Conservation (phyloP, 768 basidiomycete genomes). For the Phaeolepiota aurea region DNA sequence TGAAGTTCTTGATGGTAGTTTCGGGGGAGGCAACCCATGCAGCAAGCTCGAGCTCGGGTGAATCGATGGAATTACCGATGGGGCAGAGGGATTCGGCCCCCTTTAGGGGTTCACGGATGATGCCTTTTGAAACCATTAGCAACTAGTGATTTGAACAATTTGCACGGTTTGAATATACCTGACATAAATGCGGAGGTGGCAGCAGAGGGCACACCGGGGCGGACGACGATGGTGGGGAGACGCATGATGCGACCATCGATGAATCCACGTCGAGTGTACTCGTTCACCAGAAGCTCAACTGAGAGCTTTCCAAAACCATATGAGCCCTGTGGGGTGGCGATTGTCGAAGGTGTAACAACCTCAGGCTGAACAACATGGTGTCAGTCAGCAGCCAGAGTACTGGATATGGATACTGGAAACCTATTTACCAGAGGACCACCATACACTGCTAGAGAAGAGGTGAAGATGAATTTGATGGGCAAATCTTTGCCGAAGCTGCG, state of each 20-base stretch:
- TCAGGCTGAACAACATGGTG: constrained; percentile 24
- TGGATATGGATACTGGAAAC: too few relatives aligned
- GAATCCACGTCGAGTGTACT: constrained; percentile 49
- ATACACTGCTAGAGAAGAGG: constrained; percentile 52
- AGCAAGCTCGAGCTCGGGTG: constrained; percentile 34
- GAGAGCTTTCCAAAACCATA: constrained; percentile 52
- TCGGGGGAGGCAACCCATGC: constrained; percentile 44
- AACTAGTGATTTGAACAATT: not conserved
- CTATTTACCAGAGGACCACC: constrained; percentile 48
- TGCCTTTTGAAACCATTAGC: constrained; percentile 15
- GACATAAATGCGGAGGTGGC: constrained; percentile 53
- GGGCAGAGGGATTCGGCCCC: constrained; percentile 42
- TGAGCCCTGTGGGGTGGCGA: constrained; percentile 45
- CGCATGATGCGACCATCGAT: constrained; percentile 53
- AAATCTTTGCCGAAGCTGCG: constrained; percentile 17
- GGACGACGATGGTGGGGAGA: constrained; percentile 51
- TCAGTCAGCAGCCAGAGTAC: not conserved
- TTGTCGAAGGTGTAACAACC: constrained; percentile 36
- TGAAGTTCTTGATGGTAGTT: constrained; percentile 45
- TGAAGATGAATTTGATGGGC: constrained; percentile 46
- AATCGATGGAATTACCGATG: constrained; percentile 34
- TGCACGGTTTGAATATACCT: constrained; percentile 19
- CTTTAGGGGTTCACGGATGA: constrained; percentile 52
- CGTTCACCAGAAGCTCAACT: constrained; percentile 48
- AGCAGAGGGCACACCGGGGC: constrained; percentile 43